These are phyloP conservation scores for Isabelozyma rhagii DNA, from an alignment of 805 yeast species.

Conservation along the genomic window DNA sequence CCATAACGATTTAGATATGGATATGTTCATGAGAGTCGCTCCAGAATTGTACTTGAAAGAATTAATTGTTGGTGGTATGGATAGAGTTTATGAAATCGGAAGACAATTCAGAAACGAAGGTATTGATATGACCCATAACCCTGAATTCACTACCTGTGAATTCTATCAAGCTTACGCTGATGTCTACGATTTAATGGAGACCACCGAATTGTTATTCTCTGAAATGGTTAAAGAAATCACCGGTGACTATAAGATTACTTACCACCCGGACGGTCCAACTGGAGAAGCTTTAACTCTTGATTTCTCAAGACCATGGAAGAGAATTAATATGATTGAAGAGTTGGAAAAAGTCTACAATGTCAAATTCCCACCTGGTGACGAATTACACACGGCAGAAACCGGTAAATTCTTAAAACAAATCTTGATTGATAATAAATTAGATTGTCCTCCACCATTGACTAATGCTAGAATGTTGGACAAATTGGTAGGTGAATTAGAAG, in stretches of 20 bases:
- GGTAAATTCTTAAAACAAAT: constrained; percentile 82
- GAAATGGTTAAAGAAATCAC: constrained; percentile 97
- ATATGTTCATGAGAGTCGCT: constrained; percentile 96
- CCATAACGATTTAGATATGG: constrained; percentile 94
- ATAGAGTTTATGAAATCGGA: constrained; percentile 97
- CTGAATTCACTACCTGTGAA: constrained; percentile 98
- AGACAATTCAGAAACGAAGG: constrained; percentile 99
- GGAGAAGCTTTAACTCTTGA: constrained; percentile 76
- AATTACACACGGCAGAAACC: constrained; percentile 91
- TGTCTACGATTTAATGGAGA: constrained; percentile 91
- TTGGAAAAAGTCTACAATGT: constrained; percentile 82
- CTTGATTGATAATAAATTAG: constrained; percentile 75
- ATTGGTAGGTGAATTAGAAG: constrained; percentile 96
- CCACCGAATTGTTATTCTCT: constrained; percentile 88
- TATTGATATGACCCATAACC: constrained; percentile 97
- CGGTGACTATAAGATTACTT: constrained; percentile 79
- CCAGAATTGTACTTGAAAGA: constrained; percentile 96
- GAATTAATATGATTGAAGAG: constrained; percentile 95
- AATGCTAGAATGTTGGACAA: constrained; percentile 99
- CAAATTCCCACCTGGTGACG: constrained; percentile 93
- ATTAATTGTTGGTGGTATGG: constrained; percentile 97
- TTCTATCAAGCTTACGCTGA: constrained; percentile 98
- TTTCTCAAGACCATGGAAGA: constrained; percentile 97
- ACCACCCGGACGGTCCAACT: constrained; percentile 93
- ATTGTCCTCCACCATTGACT: constrained; percentile 90